Base-by-base conservation (phyloP, 345 rosid species). In the Camelina hispida region DNA sequence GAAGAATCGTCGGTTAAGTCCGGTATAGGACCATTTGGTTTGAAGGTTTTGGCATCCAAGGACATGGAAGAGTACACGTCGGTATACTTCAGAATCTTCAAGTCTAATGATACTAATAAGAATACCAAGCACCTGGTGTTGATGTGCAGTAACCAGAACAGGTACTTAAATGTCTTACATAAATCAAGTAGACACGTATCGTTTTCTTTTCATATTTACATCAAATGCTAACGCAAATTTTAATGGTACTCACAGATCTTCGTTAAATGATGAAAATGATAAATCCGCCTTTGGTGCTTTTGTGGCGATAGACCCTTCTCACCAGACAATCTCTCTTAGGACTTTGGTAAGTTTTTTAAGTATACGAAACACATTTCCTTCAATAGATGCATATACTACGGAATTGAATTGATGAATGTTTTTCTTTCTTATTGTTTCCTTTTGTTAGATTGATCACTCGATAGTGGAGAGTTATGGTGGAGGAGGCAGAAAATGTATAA, bases 131-230 rank as follows among this genome's bases (percentile, higher is more conserved):
- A 81, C 62, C 78, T 79, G 9, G 98, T 90, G 46, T 88, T 93
- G 46, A 86, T 93, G 96, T 90, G 95, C 81, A 87, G 95, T 81
- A 91, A 90, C 83, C 95, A 88, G 69, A 87, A 85, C 93, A 83
- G 88, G 66, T 75, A 77, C 22, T 10, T 22, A 5, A 9, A 4
- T 16, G 6, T 62, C 17, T 34, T 34, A 47, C 6, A 65, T 46
- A 5, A 15, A 28, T 4, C 17, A 3, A 30, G 9, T 25, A 59
- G 37, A 59, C 52, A 37, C 10, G 7, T 14, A n/a, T n/a, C n/a
- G n/a, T n/a, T n/a, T 23, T 23, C 11, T 40, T 67, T 23, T 50
- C 28, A 7, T 32, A 43, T 44, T 16, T 13, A 17, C 48, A 11
- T 44, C 12, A 22, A 43, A 23, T 62, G 22, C 16, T 35, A 62